Base-by-base conservation (phyloP, 176 grass and related monocot species). In the Rhynchospora tenuis region DNA sequence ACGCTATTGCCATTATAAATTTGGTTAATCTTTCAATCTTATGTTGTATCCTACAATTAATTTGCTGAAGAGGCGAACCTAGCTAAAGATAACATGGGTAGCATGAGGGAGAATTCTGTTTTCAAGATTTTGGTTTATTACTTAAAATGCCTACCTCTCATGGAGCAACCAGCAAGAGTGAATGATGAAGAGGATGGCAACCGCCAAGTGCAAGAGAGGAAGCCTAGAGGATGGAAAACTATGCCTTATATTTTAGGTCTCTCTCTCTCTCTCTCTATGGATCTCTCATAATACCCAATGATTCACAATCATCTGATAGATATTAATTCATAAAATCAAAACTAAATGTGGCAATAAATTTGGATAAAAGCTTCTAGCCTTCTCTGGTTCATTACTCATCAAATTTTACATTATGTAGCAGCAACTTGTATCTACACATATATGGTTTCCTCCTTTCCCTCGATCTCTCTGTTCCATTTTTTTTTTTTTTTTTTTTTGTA, bases 151-250 rank as follows among this genome's bases (percentile, higher is more conserved):
- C 0, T 33, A 16, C 78, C 78, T 63, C 63, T 61, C 78, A 81
- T 81, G 78, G 78, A 58, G 57, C 29, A 59, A 46, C 11, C 78
- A 38, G 33, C 33, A 64, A 63, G n/a, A 81, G 33, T 54, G 80
- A 82, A 2, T 20, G 60, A 82, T 47, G 80, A 82, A 82, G 80
- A 82, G 61, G 80, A 46, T 82, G 59, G 3, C 42, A 64, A 82
- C 52, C 31, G 31, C 31, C 28, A 62, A 81, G 20, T 19, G 15
- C 59, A 82, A 2, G 11, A 45, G n/a, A 82, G 44, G 59, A 61
- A 82, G 59, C 80, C 80, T n/a, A 65, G 61, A 66, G 80, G 80
- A 66, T 82, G 80, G 80, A 82, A 67, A 82, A 33, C 80, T 7
- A 52, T 82, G 44, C 44, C 61, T 64, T 82, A 82, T 82, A 82